phyloP scores from a whole-genome alignment of 176 grass and related monocot genomes.

The Oryza brachyantha region DNA sequence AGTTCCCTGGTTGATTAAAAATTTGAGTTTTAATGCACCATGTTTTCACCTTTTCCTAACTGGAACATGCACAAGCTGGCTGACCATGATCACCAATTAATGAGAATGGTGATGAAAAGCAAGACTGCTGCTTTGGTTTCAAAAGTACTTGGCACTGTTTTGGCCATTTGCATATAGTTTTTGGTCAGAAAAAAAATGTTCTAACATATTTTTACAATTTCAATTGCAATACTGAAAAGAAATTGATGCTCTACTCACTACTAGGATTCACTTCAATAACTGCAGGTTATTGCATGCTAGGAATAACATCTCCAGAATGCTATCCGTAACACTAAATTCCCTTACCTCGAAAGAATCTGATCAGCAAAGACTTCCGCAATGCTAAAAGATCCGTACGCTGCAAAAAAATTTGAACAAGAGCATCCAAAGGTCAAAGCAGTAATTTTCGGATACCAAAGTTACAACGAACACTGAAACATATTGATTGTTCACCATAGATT shows the following conservation, averaged over 20 bases:
- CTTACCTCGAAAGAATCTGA: conserved; percentile 79
- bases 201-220: background rate
- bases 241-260: background rate
- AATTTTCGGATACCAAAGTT: conserved; percentile 14
- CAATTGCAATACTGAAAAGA: background rate
- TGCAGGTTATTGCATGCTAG: background rate
- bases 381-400: conserved; percentile 96
- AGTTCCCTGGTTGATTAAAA: background rate
- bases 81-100: background rate
- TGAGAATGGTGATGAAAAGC: background rate
- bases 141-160: background rate
- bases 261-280: background rate
- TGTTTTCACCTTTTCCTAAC: background rate
- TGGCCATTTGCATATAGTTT: background rate
- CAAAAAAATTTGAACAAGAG: conserved; percentile 15
- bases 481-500: background rate
- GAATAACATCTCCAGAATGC: conserved; percentile 10
- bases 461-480: conserved; percentile 6
- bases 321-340: background rate
- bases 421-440: background rate
- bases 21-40: background rate
- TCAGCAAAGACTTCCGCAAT: conserved; percentile 72
- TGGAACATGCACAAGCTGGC: background rate
- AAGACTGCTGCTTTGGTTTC: background rate
- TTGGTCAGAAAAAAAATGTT: background rate